Conservation (phyloP, 2,329 filamentous ascomycete species). For the Rachicladosporium sp. region DNA sequence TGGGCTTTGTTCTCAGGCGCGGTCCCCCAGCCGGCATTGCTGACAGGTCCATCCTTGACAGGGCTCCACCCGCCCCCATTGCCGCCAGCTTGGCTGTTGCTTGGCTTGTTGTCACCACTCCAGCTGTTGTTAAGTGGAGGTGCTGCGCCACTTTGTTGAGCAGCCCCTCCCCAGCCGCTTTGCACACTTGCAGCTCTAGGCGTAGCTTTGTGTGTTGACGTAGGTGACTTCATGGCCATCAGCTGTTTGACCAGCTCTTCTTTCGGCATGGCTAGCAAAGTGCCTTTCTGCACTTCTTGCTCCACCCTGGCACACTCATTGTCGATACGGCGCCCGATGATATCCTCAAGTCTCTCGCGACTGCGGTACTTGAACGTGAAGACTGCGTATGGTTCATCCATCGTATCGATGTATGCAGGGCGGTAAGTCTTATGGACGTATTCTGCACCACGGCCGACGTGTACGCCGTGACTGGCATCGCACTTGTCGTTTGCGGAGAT, state of each 20-base stretch:
- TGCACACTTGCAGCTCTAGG: too few species aligned
- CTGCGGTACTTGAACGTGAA: slow-evolving; percentile 38
- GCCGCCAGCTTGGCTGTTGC: too few species aligned
- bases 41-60: too few species aligned
- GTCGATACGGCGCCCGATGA: slow-evolving; percentile 20
- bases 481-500: slow-evolving; percentile 10
- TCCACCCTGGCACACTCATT: slow-evolving; percentile 12
- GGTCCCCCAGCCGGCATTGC: too few species aligned
- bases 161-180: too few species aligned
- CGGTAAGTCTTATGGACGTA: slow-evolving; percentile 27
- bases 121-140: too few species aligned
- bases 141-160: too few species aligned
- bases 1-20: too few species aligned
- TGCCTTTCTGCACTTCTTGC: slow-evolving; percentile 2
- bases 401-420: slow-evolving; percentile 31
- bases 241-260: slow-evolving; percentile 13
- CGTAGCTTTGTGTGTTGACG: too few species aligned
- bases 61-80: too few species aligned
- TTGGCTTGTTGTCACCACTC: too few species aligned
- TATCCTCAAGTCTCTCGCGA: slow-evolving; percentile 21
- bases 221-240: neutral
- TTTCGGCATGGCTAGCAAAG: slow-evolving; percentile 12
- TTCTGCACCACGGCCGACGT: slow-evolving; percentile 23
- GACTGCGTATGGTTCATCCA: slow-evolving; percentile 31
- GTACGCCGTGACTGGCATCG: slow-evolving; percentile 15